Evolutionary conservation across 2,329 filamentous ascomycete genomes (phyloP).

Genomic region (Paecilomyces sp.): DNA sequence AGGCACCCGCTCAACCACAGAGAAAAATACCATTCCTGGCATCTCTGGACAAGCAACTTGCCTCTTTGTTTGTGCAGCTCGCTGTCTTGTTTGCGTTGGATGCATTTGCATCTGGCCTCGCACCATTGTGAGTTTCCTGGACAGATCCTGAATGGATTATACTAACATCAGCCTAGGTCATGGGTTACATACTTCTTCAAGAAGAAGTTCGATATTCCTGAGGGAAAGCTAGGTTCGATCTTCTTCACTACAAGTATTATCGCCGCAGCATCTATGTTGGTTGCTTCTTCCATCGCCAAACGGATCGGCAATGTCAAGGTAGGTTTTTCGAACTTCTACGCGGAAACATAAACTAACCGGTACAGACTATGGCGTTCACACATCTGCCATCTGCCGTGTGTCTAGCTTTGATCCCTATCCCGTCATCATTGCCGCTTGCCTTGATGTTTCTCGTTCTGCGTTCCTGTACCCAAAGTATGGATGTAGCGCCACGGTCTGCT

Average conservation of each 20-base stretch:
- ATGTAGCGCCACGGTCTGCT: constrained; percentile 61
- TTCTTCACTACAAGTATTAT: constrained; percentile 44
- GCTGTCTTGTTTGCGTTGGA: constrained; percentile 63
- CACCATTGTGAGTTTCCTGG: constrained; percentile 47
- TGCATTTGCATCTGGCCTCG: constrained; percentile 63
- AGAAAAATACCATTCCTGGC: constrained; percentile 42
- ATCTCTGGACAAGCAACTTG: constrained; percentile 46
- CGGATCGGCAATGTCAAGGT: constrained; percentile 49
- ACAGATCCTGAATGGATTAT: neutral
- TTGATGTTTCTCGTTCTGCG: constrained; percentile 57
- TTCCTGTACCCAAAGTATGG: constrained; percentile 60
- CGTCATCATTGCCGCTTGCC: constrained; percentile 46
- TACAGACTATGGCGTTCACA: constrained; percentile 66
- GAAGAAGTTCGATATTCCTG: constrained; percentile 46
- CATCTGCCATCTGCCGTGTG: constrained; percentile 63
- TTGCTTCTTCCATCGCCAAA: constrained; percentile 58
- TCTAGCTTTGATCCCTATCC: constrained; percentile 56
- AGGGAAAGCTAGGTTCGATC: constrained; percentile 47
- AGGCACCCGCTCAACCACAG: constrained; percentile 6
- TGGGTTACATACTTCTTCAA: constrained; percentile 53
- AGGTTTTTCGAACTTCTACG: constrained; percentile 7
- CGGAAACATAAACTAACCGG: neutral
- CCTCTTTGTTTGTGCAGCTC: constrained; percentile 40
- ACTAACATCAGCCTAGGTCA: constrained; percentile 17
- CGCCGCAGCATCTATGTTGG: constrained; percentile 35